phyloP scores from a whole-genome alignment of 2,329 filamentous ascomycete species.

The Amphichorda felina region DNA sequence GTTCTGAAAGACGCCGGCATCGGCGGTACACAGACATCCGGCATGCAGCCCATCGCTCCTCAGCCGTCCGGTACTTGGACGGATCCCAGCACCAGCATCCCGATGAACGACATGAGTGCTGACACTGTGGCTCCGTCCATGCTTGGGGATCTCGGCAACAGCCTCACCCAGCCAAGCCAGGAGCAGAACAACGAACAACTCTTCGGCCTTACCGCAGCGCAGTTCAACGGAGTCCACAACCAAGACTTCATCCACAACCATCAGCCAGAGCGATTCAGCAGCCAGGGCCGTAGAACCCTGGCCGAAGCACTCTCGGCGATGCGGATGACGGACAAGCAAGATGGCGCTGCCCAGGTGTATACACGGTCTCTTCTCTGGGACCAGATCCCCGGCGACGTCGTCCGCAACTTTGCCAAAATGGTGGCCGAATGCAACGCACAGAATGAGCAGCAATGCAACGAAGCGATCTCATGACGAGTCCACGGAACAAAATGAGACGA shows the following conservation, averaged over 20 bases:
- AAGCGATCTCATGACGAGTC: conserved; percentile 24
- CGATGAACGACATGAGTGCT: conserved; percentile 26
- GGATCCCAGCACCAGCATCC: conserved; percentile 24
- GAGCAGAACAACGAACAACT: conserved; percentile 81
- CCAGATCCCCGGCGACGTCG: conserved; percentile 82
- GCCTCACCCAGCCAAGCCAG: conserved; percentile 63
- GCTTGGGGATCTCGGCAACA: conserved; percentile 55
- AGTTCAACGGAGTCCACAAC: conserved; percentile 66
- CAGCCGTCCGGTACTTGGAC: conserved; percentile 41
- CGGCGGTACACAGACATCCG: conserved; percentile 24
- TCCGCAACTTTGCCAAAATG: conserved; percentile 86
- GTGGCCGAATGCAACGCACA: conserved; percentile 58
- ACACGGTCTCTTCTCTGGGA: conserved; percentile 90
- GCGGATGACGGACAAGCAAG: conserved; percentile 52
- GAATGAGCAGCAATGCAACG: conserved; percentile 28
- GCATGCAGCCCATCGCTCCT: conserved; percentile 32
- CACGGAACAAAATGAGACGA: conserved; percentile 14
- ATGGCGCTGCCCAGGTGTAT: conserved; percentile 72
- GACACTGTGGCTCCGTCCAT: conserved; percentile 39
- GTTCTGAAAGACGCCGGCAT: conserved; percentile 74
- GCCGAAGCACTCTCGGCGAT: conserved; percentile 72
- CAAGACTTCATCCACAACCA: conserved; percentile 56
- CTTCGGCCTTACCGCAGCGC: conserved; percentile 73
- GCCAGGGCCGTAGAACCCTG: conserved; percentile 59
- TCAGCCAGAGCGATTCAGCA: conserved; percentile 35